A percentile compares a stretch with the other conserved stretches of the same genome.
Conservation (phyloP, 2,329 filamentous ascomycete genomes). For the Diplodia intermedia region DNA sequence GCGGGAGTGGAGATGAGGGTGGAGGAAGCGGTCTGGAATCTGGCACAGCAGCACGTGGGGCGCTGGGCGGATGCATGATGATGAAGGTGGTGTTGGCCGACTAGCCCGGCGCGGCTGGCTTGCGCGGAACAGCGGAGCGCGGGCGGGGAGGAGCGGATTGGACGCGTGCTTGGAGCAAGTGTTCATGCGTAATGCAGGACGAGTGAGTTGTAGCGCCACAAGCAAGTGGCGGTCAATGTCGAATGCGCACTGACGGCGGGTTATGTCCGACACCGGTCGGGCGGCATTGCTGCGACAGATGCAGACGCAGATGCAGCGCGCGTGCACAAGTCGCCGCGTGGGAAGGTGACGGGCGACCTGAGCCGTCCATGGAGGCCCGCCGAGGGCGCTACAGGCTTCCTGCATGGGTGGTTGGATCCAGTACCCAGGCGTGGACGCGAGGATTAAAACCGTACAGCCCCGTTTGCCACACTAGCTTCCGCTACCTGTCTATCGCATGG, state of each 20-base stretch:
- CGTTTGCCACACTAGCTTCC: no score
- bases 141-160: slow-evolving; percentile 28
- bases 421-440: no score
- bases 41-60: slow-evolving; percentile 5
- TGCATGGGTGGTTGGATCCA: no score
- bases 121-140: slow-evolving; percentile 26
- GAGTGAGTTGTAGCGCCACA: slow-evolving; percentile 19
- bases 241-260: slow-evolving; percentile 6
- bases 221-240: slow-evolving; percentile 21
- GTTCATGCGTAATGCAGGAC: slow-evolving; percentile 8
- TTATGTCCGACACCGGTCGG: slow-evolving; percentile 5
- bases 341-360: no score
- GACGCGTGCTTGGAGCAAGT: slow-evolving; percentile 15
- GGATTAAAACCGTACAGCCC: no score
- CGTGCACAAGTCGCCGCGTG: slow-evolving; percentile 36
- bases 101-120: neutral
- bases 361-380: no score
- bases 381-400: no score
- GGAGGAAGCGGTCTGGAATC: slow-evolving; percentile 24
- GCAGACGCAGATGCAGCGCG: neutral
- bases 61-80: slow-evolving; percentile 19
- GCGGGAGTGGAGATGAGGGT: slow-evolving; percentile 14
- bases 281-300: neutral
- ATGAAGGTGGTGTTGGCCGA: slow-evolving; percentile 1
- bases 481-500: no score